Base-by-base conservation (phyloP, 2,329 filamentous ascomycete genomes). In the Juglanconis juglandina region DNA sequence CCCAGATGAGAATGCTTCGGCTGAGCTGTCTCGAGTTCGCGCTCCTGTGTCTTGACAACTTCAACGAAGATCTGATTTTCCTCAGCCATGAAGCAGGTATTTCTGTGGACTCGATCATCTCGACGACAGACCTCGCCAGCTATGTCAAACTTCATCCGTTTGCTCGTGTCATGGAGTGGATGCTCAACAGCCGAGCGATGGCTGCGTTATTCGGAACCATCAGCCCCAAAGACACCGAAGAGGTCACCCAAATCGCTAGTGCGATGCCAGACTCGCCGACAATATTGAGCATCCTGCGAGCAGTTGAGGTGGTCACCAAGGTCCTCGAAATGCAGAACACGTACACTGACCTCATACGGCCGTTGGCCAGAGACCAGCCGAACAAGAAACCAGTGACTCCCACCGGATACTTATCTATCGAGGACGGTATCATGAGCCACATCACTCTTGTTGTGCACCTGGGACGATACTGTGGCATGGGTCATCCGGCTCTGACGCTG, bases 111-210 rank as follows among this genome's bases (percentile, higher is more conserved):
- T 77, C 83, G 9, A 85, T 89, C 14, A 91, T 96, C 65, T 83
- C 83, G 47, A 83, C 91, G 4, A 89, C 88, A 3, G 90, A 90
- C 59, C 79, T 98, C 4, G 85, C 87, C 53, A 83, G 84, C 5
- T 99, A 99, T 71, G 87, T 95, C 61, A 86, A 87, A 32, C 83
- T 96, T 56, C 96, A 99, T 75, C 94, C 96, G 0, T 99, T 98
- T 69, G 87, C 91, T 3, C 87, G 96, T 61, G 88, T 96, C 14
- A 97, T 98, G 90, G 95, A 99, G 71, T 98, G 95, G 92, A 85
- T 99, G 75, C 96, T 96, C 74, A 97, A 96, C 70, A 91, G 96
- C 69, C 91, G 89, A 65, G 91, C 97, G 30, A 86, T 96, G 68
- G 85, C 84, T 65, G 85, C 88, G 13, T 76, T 99, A 2, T 94